Conservation (phyloP, 2,329 filamentous ascomycete species). For the Fusarium sp. region DNA sequence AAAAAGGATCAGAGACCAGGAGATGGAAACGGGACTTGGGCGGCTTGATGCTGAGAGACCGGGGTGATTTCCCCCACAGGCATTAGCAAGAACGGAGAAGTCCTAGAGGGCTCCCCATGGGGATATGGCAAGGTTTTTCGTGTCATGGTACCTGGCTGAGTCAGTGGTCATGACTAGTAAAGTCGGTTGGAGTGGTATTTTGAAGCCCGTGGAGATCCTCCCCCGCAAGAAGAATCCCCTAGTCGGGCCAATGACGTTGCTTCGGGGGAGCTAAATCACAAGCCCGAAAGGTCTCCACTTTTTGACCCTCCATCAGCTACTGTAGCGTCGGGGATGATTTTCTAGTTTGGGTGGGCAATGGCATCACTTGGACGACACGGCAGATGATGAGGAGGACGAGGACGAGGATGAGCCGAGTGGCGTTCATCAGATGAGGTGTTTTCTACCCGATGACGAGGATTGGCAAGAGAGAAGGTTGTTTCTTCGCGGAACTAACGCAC, state of each 20-base stretch:
- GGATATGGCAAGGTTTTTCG: not conserved
- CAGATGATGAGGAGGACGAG: not conserved
- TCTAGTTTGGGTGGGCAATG: not conserved
- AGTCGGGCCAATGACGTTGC: slow-evolving; percentile 14
- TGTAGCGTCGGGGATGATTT: not conserved
- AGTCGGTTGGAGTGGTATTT: not conserved
- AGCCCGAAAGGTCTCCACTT: not conserved
- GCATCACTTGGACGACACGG: slow-evolving; percentile 3
- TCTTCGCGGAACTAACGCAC: not conserved
- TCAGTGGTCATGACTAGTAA: not conserved
- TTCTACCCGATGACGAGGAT: not conserved
- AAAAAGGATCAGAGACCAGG: not conserved
- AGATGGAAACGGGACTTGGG: not conserved
- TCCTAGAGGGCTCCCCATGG: not conserved
- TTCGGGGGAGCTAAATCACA: slow-evolving; percentile 39
- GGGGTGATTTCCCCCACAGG: not conserved
- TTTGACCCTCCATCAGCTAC: not conserved
- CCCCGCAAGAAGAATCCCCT: not conserved
- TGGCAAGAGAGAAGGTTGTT: not conserved
- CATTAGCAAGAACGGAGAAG: not conserved
- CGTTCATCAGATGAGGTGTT: not conserved
- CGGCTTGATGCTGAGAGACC: not conserved
- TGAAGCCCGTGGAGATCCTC: not conserved
- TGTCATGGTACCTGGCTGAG: not conserved
- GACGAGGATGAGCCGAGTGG: not conserved